A percentile compares a stretch with the other conserved stretches of the same genome.
phyloP scores from a whole-genome alignment of 805 yeast species.

The Candida piceae region DNA sequence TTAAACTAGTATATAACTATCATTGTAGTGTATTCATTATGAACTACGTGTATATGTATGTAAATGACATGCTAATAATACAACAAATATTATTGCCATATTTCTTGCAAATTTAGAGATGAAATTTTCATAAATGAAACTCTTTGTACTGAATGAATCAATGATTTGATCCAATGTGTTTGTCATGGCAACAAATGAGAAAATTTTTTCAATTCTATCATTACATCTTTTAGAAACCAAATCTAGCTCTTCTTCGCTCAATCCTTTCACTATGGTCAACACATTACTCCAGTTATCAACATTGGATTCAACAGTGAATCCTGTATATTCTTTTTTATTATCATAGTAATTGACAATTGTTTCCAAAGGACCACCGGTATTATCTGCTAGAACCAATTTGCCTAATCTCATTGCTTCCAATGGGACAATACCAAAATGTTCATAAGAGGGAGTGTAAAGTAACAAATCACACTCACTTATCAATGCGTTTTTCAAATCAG shows the following conservation, averaged over 20 bases:
- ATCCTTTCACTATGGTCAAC: constrained; percentile 34
- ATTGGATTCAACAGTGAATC: constrained; percentile 51
- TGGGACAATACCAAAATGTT: constrained; percentile 98
- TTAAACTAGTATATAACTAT: too few species aligned
- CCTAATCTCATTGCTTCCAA: constrained; percentile 86
- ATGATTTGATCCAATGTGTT: constrained; percentile 13
- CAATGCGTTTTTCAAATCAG: constrained; percentile 58
- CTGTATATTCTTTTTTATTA: constrained; percentile 37
- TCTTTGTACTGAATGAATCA: constrained; percentile 8
- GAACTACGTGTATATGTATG: too few species aligned
- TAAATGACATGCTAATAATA: too few species aligned
- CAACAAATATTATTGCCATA: too few species aligned
- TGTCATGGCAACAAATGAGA: constrained; percentile 44
- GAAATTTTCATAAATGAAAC: constrained; percentile 4
- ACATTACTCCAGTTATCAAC: constrained; percentile 51
- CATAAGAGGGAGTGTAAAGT: constrained; percentile 84
- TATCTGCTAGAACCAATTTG: constrained; percentile 79
- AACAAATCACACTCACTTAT: constrained; percentile 54
- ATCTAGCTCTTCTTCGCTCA: constrained; percentile 8
- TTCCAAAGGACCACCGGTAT: constrained; percentile 92
- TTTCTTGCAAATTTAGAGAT: neutral
- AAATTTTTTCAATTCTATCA: constrained; percentile 33
- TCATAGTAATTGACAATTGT: constrained; percentile 43
- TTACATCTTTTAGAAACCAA: constrained; percentile 21
- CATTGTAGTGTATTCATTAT: too few species aligned